These are phyloP conservation scores for Thalassia testudinum DNA, from an alignment of 116 monocot genomes.

Conservation along the genomic window DNA sequence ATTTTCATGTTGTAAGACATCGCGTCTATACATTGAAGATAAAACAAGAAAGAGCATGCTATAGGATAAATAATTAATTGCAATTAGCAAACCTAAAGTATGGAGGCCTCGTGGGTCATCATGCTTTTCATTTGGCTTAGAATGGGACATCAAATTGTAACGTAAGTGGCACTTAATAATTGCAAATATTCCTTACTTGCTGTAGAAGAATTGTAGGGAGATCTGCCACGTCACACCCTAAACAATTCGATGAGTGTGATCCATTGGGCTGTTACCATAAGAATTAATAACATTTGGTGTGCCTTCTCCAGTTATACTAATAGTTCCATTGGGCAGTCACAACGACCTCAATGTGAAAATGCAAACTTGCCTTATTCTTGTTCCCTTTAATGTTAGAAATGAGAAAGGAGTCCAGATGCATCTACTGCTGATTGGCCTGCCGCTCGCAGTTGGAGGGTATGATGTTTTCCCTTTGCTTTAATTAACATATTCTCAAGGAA, in stretches of 20 bases:
- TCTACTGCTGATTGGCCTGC: constrained; percentile 17
- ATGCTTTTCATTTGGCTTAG: no score
- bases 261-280: constrained; percentile 22
- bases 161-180: background rate
- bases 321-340: constrained; percentile 77
- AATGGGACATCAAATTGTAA: no score
- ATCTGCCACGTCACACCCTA: constrained; percentile 69
- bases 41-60: no score
- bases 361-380: constrained; percentile 24
- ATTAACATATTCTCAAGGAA: constrained; percentile 37
- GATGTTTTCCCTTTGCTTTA: constrained; percentile 27
- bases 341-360: constrained; percentile 58
- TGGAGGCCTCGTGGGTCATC: no score
- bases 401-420: constrained; percentile 30
- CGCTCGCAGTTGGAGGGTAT: constrained; percentile 5
- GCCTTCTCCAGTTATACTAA: constrained; percentile 66
- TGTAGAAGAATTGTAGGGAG: constrained; percentile 76
- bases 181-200: constrained; percentile 20
- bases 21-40: no score
- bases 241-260: constrained; percentile 27
- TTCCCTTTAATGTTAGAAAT: constrained; percentile 37
- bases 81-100: no score
- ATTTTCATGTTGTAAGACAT: no score
- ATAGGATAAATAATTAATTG: no score
- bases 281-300: constrained; percentile 50